Conservation (phyloP, 768 basidiomycete genomes). For the Leccinum rimulosum region DNA sequence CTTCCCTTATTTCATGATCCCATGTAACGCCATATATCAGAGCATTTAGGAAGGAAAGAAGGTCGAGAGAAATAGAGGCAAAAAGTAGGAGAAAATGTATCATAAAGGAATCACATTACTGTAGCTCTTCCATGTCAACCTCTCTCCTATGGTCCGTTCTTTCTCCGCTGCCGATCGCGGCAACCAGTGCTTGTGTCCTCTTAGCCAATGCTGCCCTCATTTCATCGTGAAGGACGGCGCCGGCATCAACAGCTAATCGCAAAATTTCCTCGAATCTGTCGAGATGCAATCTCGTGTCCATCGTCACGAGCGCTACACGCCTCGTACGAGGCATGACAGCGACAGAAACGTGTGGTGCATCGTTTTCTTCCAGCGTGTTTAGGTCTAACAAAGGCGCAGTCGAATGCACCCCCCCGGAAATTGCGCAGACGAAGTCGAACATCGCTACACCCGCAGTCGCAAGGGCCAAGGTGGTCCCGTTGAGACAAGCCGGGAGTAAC, state of each 20-base stretch:
- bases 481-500: conserved; percentile 86
- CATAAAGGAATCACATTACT: conserved; percentile 17
- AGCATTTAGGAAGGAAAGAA: conserved; percentile 99
- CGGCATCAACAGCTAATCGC: conserved; percentile 71
- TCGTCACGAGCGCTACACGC: conserved; percentile 82
- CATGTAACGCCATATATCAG: conserved; percentile 61
- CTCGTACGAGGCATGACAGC: conserved; percentile 87
- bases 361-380: conserved; percentile 85
- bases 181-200: conserved; percentile 60
- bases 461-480: conserved; percentile 91
- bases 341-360: conserved; percentile 83
- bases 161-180: conserved; percentile 53
- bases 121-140: conserved; percentile 39
- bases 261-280: conserved; percentile 92
- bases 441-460: conserved; percentile 89
- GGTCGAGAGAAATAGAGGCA: conserved; percentile 85
- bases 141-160: conserved; percentile 31
- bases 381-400: conserved; percentile 83
- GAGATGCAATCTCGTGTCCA: conserved; percentile 93
- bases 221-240: conserved; percentile 74
- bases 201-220: conserved; percentile 72
- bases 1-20: neutral
- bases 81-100: conserved; percentile 56
- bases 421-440: conserved; percentile 86
- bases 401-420: conserved; percentile 84